These are phyloP conservation scores for Panellus pusillus DNA, from an alignment of 768 basidiomycete species.

Conservation along the genomic window DNA sequence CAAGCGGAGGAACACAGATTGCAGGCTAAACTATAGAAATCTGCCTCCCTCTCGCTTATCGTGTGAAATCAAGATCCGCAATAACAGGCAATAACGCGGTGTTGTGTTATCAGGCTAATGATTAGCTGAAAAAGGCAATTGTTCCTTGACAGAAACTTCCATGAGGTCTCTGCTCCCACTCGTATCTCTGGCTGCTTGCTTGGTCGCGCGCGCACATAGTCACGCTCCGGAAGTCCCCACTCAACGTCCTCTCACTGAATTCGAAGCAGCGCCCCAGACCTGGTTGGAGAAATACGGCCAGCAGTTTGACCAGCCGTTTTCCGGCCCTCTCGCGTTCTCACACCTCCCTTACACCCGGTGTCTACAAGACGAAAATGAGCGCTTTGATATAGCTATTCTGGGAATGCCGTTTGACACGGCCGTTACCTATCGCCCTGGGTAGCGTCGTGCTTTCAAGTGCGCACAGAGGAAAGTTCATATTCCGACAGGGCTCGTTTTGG, in stretches of 20 bases:
- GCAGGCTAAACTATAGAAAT: background rate
- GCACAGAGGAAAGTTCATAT: background rate
- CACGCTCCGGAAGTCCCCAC: background rate
- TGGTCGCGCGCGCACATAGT: background rate
- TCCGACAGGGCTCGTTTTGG: slow-evolving; percentile 77
- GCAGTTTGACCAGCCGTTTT: slow-evolving; percentile 55
- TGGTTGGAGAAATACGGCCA: slow-evolving; percentile 77
- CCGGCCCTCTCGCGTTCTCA: slow-evolving; percentile 81
- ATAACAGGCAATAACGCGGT: background rate
- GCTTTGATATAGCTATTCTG: slow-evolving; percentile 76
- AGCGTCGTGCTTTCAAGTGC: background rate
- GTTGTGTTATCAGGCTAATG: background rate
- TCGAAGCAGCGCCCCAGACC: slow-evolving; percentile 25
- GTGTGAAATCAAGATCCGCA: background rate
- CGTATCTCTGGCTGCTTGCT: background rate
- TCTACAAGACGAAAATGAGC: slow-evolving; percentile 52
- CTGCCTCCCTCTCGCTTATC: background rate
- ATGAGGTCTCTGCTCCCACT: too few relatives aligned
- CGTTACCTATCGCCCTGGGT: slow-evolving; percentile 59
- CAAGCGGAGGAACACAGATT: background rate
- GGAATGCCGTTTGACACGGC: slow-evolving; percentile 81
- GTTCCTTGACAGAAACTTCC: background rate
- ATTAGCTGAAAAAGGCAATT: slow-evolving; percentile 5
- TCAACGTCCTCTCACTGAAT: slow-evolving; percentile 13
- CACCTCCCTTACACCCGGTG: slow-evolving; percentile 76